phyloP scores from a whole-genome alignment of 2,329 filamentous ascomycete species.

The Cyclaneusma minus region DNA sequence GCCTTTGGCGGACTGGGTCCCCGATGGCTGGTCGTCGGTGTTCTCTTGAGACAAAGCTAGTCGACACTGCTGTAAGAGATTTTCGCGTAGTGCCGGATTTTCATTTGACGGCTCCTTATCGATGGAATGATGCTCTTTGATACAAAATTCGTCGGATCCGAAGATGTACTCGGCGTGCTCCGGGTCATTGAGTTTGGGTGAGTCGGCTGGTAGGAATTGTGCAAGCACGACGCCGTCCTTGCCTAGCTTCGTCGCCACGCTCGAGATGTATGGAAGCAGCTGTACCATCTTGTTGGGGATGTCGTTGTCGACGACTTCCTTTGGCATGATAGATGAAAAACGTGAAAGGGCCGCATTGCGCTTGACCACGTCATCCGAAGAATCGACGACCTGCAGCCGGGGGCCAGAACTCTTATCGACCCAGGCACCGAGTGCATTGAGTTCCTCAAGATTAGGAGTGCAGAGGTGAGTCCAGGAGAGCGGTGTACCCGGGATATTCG shows the following conservation, averaged over 20 bases:
- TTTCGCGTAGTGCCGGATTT: too few relatives aligned
- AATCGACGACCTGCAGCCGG: constrained; percentile 2
- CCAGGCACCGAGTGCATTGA: too few relatives aligned
- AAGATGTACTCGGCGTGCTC: constrained; percentile 57
- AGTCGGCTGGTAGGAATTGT: constrained; percentile 49
- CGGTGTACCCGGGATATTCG: constrained; percentile 10
- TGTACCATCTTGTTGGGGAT: constrained; percentile 73
- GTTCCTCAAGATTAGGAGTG: too few relatives aligned
- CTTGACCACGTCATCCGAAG: too few relatives aligned
- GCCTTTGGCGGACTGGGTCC: background rate
- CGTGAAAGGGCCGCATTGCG: background rate
- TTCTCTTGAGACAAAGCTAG: background rate
- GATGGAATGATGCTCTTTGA: too few relatives aligned
- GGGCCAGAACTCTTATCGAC: background rate
- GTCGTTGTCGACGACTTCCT: constrained; percentile 57
- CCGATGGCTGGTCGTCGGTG: constrained; percentile 1
- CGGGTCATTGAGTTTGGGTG: constrained; percentile 47
- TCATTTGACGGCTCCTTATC: too few relatives aligned
- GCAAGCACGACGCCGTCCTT: constrained; percentile 58
- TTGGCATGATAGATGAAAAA: background rate
- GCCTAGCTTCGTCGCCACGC: constrained; percentile 73
- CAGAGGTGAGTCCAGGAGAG: constrained; percentile 18
- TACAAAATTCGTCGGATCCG: too few relatives aligned
- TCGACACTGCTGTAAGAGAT: background rate
- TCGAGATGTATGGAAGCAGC: constrained; percentile 77